Evolutionary conservation across 2,329 filamentous ascomycete genomes (phyloP), one percentile per base, ranked within the genome.

Genomic region (Tolypocladium sp.): DNA sequence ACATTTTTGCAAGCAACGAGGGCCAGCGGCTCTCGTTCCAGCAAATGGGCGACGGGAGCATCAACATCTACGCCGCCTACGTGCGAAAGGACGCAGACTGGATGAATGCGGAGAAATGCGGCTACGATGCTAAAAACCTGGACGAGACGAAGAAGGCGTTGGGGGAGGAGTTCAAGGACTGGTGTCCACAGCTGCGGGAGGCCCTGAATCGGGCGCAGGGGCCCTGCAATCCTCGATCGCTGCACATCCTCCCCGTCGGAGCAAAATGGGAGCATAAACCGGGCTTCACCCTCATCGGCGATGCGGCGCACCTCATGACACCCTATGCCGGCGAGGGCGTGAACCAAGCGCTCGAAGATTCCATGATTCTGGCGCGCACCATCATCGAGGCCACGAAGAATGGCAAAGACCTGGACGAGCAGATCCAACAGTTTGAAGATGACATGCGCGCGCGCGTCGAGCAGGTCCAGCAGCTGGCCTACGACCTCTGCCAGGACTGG

Each of bases 281-380:
- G 7, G 81, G 82, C 0, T 65, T 81, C 5, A 85, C 84, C 0
- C 65, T 85, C 17, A 73, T 86, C 33, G 84, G 84, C 6, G 83
- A 87, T 63, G 80, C 83, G 1, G 83, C 83, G 9, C 83, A 87
- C 67, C 65, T 85, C 27, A 84, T 84, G 81, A 77, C 79, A 1
- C 80, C 81, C 0, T 83, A 80, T 62, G 80, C 79, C 1, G 84
- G 84, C 6, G 82, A 84, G 59, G 83, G 83, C 2, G 82, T 85
- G 33, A 86, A 87, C 64, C 71, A 79, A 25, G 82, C 76, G 1
- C 76, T 87, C 67, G 74, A 77, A 54, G 83, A 87, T 66, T 77
- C 82, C 9, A 67, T 80, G 61, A 68, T 76, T 27, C 72, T 87
- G 25, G 78, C 77, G 0, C 66, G 71, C 37, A 72, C 74, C 8